These are phyloP conservation scores for Acanthamoeba castellanii DNA, from an alignment of 208 protist genomes.

Conservation along the genomic window DNA sequence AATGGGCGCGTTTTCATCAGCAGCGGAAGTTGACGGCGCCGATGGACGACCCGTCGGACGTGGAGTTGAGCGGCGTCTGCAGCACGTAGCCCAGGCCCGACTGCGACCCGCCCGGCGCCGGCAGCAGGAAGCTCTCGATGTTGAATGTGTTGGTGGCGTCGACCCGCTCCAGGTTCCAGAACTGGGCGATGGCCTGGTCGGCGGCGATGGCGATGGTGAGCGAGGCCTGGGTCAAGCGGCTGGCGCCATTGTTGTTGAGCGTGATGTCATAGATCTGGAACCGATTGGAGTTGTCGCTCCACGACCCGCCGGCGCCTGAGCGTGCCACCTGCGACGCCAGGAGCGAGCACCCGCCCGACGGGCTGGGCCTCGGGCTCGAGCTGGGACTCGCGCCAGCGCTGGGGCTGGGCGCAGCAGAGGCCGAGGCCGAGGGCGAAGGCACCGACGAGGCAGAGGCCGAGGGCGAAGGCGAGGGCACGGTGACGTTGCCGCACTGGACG, in stretches of 20 bases:
- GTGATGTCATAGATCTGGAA: conserved; percentile 48
- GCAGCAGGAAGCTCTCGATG: neutral
- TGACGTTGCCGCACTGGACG: conserved; percentile 1
- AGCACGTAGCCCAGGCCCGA: conserved; percentile 5
- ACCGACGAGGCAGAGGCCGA: neutral
- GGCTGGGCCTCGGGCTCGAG: neutral
- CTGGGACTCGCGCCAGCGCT: neutral
- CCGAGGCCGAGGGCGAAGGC: neutral
- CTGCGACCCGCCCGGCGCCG: neutral
- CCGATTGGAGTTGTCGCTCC: neutral
- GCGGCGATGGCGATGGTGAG: neutral
- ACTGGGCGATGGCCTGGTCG: conserved; percentile 34
- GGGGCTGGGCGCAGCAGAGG: neutral
- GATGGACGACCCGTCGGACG: neutral
- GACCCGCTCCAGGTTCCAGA: neutral
- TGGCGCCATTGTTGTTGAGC: conserved; percentile 1
- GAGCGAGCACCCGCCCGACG: neutral
- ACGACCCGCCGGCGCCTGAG: neutral
- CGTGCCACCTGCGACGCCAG: neutral
- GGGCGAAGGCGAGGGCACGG: neutral
- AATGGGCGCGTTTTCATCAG: neutral
- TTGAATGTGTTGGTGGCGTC: neutral
- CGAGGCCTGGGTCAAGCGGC: neutral
- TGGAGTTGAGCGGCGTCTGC: conserved; percentile 8
- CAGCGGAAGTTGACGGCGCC: neutral